Evolutionary conservation across 768 basidiomycete species (phyloP).

Genomic region (Macrolepiota dolichaula): DNA sequence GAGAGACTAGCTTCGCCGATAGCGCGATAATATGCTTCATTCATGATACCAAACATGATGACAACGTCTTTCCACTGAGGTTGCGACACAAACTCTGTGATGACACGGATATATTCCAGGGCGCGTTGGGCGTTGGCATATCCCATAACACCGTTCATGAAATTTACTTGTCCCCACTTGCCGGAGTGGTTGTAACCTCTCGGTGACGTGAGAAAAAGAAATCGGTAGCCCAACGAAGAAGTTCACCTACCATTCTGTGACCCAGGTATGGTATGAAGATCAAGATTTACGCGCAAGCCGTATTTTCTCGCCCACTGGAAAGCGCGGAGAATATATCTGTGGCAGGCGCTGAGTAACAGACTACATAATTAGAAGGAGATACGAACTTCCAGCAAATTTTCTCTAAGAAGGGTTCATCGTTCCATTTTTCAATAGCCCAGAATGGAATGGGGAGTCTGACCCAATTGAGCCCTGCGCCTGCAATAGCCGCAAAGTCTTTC

Average conservation of each 20-base stretch:
- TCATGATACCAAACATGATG: slow-evolving; percentile 61
- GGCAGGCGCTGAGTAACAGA: not conserved
- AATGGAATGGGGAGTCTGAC: slow-evolving; percentile 79
- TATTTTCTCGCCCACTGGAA: slow-evolving; percentile 83
- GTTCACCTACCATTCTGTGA: slow-evolving; percentile 60
- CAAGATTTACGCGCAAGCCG: slow-evolving; percentile 76
- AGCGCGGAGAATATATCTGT: slow-evolving; percentile 71
- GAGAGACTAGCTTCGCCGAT: slow-evolving; percentile 57
- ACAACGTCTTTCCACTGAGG: slow-evolving; percentile 68
- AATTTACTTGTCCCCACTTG: slow-evolving; percentile 58
- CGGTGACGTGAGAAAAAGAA: not conserved
- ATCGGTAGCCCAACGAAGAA: not conserved
- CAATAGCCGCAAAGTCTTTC: slow-evolving; percentile 86
- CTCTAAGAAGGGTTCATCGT: slow-evolving; percentile 77
- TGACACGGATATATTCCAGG: slow-evolving; percentile 73
- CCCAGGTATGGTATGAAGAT: slow-evolving; percentile 77
- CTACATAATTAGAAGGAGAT: not conserved
- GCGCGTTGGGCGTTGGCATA: slow-evolving; percentile 81
- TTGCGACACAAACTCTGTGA: slow-evolving; percentile 82
- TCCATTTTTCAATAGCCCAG: slow-evolving; percentile 75
- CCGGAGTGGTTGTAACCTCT: slow-evolving; percentile 62
- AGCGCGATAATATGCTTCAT: slow-evolving; percentile 50
- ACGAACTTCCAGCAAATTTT: slow-evolving; percentile 72
- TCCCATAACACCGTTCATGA: slow-evolving; percentile 77
- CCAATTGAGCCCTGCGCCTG: slow-evolving; percentile 87